Base-by-base conservation (phyloP, 768 basidiomycete genomes). In the Podaxis rugospora region DNA sequence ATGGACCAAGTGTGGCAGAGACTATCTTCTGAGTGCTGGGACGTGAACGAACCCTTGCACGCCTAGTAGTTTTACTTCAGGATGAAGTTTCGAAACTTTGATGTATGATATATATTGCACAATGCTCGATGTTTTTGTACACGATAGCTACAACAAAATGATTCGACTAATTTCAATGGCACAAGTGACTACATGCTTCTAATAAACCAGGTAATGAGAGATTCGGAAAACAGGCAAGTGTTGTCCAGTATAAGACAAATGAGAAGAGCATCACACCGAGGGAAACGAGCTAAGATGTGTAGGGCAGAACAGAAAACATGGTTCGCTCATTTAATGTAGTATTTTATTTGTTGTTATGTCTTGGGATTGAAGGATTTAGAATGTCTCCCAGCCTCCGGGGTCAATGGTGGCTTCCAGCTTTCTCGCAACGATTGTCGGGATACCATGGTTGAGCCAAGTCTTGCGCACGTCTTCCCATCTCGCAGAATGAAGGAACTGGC, bases 401-500 rank as follows among this genome's bases (percentile, higher is more conserved):
- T 97, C 95, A 13, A 93, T 80, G 13, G 85, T 86, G 64, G 90
- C 83, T 71, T 98, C 96, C 62, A 98, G 69, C 70, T 92, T 92
- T 54, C 96, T 80, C 2, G 97, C 93, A 23, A 96, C 89, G 36
- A 92, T 78, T 2, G 92, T 95, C 1, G 96, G 93, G 51, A 98
- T 89, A 10, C 88, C 87, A 63, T 98, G 94, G 55, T 83, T 84
- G 27, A 98, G 79, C 96, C 96, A 99, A 0, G 82, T 84, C 76
- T 89, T 92, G 28, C 95, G 84, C 39, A 96, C 80, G 55, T 98
- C 95, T 68, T 98, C 96, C 86, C 92, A 91, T 27, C 97, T 80
- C 2, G 87, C 86, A 51, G 80, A 78, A 68, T 98, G 94, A 6
- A 98, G 72, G 71, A 84, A 95, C 69, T 98, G 95, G 52, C 93